Conservation (phyloP, 73 alveolate genomes). For the Paramecium caudatum region DNA sequence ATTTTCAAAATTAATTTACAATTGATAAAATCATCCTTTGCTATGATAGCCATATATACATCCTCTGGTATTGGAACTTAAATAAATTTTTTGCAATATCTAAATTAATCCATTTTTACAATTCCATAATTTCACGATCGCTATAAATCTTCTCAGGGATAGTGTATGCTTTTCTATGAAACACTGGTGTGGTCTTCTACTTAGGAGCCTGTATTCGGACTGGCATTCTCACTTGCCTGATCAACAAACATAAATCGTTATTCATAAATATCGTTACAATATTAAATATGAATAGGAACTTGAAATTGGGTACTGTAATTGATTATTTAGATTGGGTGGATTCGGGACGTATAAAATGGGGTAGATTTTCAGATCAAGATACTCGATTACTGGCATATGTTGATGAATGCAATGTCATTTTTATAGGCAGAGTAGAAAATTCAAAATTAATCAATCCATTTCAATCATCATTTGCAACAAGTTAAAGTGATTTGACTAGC, state of each 20-base stretch:
- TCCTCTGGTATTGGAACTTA: not conserved
- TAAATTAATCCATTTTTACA: not conserved
- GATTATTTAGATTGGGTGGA: not conserved
- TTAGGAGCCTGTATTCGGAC: constrained; percentile 4
- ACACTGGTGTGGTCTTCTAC: not conserved
- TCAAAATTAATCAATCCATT: constrained; percentile 23
- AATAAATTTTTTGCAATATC: constrained; percentile 34
- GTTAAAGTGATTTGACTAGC: not conserved
- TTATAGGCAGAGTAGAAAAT: not conserved
- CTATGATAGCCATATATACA: not conserved
- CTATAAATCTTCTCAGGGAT: not conserved
- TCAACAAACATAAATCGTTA: constrained; percentile 42
- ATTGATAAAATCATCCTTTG: not conserved
- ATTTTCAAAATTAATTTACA: constrained; percentile 3
- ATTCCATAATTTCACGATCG: constrained; percentile 19
- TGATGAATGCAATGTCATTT: not conserved
- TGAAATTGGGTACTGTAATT: not conserved
- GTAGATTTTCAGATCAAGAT: not conserved
- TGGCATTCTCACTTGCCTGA: constrained; percentile 42
- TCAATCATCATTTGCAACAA: not conserved
- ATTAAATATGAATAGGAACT: constrained; percentile 42
- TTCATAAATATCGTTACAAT: constrained; percentile 43
- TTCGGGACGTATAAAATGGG: not conserved
- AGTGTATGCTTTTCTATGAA: constrained; percentile 37
- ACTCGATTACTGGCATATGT: constrained; percentile 17